Evolutionary conservation across 2,329 filamentous ascomycete species (phyloP).

Genomic region (Dendrostoma leiphaemia): DNA sequence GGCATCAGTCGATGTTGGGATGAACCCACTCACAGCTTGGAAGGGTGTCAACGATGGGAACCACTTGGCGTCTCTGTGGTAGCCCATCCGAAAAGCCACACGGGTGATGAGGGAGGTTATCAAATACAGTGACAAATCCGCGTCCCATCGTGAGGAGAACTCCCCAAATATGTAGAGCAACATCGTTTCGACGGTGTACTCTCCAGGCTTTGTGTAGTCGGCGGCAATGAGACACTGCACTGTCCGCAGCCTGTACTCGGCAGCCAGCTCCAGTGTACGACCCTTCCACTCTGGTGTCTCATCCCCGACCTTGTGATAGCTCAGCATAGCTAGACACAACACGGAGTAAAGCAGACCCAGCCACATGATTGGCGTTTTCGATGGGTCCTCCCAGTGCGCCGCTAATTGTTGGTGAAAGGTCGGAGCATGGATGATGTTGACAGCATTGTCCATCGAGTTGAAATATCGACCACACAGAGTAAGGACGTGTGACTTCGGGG

Average conservation of each 20-base stretch:
- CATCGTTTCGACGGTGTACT: constrained; percentile 76
- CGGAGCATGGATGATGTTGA: constrained; percentile 76
- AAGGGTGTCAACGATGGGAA: constrained; percentile 71
- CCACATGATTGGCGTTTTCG: constrained; percentile 74
- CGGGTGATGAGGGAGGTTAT: constrained; percentile 55
- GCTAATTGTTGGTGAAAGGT: constrained; percentile 76
- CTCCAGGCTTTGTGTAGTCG: constrained; percentile 73
- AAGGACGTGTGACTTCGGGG: constrained; percentile 78
- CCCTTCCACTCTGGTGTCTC: constrained; percentile 77
- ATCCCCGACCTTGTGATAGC: constrained; percentile 75
- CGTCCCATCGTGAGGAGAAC: constrained; percentile 70
- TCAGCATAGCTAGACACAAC: constrained; percentile 74
- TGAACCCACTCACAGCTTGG: constrained; percentile 55
- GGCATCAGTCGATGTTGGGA: background rate
- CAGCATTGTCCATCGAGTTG: constrained; percentile 72
- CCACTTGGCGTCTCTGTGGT: constrained; percentile 75
- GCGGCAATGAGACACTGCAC: constrained; percentile 75
- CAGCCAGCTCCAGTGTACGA: constrained; percentile 57
- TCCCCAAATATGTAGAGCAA: constrained; percentile 75
- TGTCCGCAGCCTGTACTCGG: constrained; percentile 67
- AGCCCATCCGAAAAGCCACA: constrained; percentile 67
- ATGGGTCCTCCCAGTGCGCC: constrained; percentile 68
- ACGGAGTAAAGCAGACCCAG: constrained; percentile 74
- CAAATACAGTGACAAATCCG: constrained; percentile 65
- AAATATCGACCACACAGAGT: constrained; percentile 87